Percentiles rank a stretch among this genome's conserved stretches.
Evolutionary conservation across 176 grass and related monocot genomes (phyloP).

Genomic region (Juncus inflexus): DNA sequence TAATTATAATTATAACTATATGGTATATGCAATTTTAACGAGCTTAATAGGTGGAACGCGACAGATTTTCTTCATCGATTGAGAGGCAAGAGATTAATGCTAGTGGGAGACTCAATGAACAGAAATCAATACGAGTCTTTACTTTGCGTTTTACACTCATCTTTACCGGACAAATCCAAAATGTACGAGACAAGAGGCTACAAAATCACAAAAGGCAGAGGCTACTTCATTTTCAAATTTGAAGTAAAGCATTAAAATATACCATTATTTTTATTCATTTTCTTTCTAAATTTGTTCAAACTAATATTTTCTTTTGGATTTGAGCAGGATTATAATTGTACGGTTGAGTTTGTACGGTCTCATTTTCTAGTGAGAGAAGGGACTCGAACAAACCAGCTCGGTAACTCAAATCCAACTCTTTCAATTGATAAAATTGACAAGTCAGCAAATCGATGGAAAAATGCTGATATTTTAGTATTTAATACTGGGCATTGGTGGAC

Average conservation of each 20-base stretch:
- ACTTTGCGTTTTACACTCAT: slow-evolving; percentile 61
- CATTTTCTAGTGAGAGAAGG: slow-evolving; percentile 92
- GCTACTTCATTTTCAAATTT: slow-evolving; percentile 96
- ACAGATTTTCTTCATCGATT: slow-evolving; percentile 73
- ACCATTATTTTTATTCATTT: not conserved
- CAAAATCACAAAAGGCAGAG: slow-evolving; percentile 79
- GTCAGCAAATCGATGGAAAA: slow-evolving; percentile 70
- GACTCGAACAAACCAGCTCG: slow-evolving; percentile 50
- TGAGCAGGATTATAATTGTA: slow-evolving; percentile 70
- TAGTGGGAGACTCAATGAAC: slow-evolving; percentile 96
- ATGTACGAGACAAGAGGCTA: slow-evolving; percentile 90
- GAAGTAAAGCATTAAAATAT: slow-evolving; percentile 26
- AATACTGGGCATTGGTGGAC: slow-evolving; percentile 99
- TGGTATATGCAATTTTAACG: slow-evolving; percentile 27
- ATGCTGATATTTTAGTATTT: slow-evolving; percentile 76
- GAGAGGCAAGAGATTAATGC: slow-evolving; percentile 70
- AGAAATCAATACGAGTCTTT: slow-evolving; percentile 94
- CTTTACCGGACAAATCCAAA: slow-evolving; percentile 59
- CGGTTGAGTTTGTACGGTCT: slow-evolving; percentile 84
- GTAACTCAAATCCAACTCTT: slow-evolving; percentile 77
- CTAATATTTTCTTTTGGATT: slow-evolving; percentile 7
- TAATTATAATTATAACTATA: not conserved
- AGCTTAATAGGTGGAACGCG: slow-evolving; percentile 84
- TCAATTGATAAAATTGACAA: slow-evolving; percentile 81
- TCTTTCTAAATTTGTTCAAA: not conserved